Base-by-base conservation (phyloP, 345 rosid genomes). In the Syzygium aromaticum region DNA sequence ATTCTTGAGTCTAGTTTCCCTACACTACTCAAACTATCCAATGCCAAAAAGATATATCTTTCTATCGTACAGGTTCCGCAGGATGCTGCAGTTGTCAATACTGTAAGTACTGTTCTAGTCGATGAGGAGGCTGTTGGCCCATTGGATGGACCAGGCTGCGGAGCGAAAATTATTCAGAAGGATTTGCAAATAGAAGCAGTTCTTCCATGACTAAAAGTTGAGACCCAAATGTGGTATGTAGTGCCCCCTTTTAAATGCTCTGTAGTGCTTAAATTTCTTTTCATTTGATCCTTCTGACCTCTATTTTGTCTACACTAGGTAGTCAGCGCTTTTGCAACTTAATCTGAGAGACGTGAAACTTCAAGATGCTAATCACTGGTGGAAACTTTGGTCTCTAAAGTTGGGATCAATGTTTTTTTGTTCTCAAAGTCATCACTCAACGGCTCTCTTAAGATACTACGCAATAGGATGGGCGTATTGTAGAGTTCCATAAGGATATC, bases 121-220 rank as follows among this genome's bases (percentile, higher is more conserved):
- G 99, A 96, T 91, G 96, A 94, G 86, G 96, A 96, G 51, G 96
- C 96, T 49, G 95, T 96, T 85, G 98, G 99, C n/a, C 87, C 93
- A 28, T 91, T 92, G 84, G 93, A 93, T 88, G 91, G 93, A 73
- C 90, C 89, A 11, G 98, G 96, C 57, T 88, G 92, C 10, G 96
- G 97, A 56, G 99, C 98, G 13, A 95, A 95, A 91, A 93, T 95
- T 87, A 92, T 96, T 57, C 89, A 88, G 57, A 94, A 91, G 57
- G 94, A 91, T 22, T 78, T 92, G 91, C 63, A 93, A 91, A 84
- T 38, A 89, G 87, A 94, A 93, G 86, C 93, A 63, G 28, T 88
- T 87, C 91, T 90, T 90, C 67, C 86, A 88, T 25, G 88, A 91
- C 33, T 33, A 17, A 61, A 61, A 61, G 38, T 61, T n/a, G 73